phyloP scores from a whole-genome alignment of 768 basidiomycete genomes.

The Tricholoma sp. region DNA sequence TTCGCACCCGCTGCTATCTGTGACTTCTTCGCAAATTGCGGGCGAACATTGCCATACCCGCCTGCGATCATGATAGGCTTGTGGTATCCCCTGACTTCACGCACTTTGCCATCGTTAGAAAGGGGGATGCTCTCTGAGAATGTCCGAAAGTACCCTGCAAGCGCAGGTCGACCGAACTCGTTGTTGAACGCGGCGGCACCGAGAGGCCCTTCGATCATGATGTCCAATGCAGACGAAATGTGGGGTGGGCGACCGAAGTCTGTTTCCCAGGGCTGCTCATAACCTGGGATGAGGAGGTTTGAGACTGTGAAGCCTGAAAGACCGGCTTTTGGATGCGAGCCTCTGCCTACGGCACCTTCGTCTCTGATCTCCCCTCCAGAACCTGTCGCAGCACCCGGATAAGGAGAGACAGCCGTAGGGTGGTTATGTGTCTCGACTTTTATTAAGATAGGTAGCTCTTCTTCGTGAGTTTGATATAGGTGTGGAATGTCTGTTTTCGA shows the following conservation, averaged over 20 bases:
- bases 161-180: slow-evolving; percentile 92
- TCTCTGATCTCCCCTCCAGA: slow-evolving; percentile 98
- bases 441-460: slow-evolving; percentile 84
- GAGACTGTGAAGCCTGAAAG: slow-evolving; percentile 90
- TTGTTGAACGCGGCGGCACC: slow-evolving; percentile 97
- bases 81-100: slow-evolving; percentile 90
- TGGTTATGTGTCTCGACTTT: slow-evolving; percentile 99
- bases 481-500: slow-evolving; percentile 21
- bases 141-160: slow-evolving; percentile 93
- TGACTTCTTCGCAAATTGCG: slow-evolving; percentile 74
- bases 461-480: slow-evolving; percentile 53
- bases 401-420: slow-evolving; percentile 97
- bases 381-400: slow-evolving; percentile 97
- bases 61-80: slow-evolving; percentile 99
- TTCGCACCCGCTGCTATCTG: slow-evolving; percentile 77
- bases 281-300: slow-evolving; percentile 89
- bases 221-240: slow-evolving; percentile 90
- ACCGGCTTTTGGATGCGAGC: slow-evolving; percentile 95
- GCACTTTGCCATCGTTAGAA: slow-evolving; percentile 37
- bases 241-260: slow-evolving; percentile 88
- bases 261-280: slow-evolving; percentile 91
- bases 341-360: slow-evolving; percentile 92
- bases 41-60: slow-evolving; percentile 90
- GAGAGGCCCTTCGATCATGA: slow-evolving; percentile 95
- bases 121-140: slow-evolving; percentile 76